These are phyloP conservation scores for Ailanthus altissimus DNA, from an alignment of 345 rosid species.

Conservation along the genomic window DNA sequence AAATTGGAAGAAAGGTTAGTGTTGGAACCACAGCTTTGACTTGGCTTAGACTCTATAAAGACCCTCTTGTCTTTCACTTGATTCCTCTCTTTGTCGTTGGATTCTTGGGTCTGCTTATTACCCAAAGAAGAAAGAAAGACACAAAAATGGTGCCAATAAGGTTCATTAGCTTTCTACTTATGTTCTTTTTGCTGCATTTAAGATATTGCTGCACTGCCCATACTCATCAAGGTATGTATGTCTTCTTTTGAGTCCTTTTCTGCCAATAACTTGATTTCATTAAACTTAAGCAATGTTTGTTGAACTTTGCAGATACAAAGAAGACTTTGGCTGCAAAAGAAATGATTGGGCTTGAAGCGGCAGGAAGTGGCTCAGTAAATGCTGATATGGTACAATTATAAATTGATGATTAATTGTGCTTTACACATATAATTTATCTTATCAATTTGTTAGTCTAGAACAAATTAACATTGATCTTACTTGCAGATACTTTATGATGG, in stretches of 20 bases:
- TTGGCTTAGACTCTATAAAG: conserved; percentile 37
- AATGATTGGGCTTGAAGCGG: background rate
- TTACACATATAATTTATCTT: background rate
- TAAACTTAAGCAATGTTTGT: background rate
- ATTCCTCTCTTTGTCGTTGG: conserved; percentile 30
- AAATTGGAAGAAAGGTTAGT: background rate
- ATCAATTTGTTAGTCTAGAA: background rate
- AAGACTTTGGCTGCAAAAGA: background rate
- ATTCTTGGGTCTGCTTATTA: conserved; percentile 18
- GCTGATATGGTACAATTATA: conserved; percentile 16
- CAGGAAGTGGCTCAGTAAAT: background rate
- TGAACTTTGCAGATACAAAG: conserved; percentile 24
- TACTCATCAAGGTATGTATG: conserved; percentile 27
- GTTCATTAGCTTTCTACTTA: conserved; percentile 28
- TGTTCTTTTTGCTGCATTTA: conserved; percentile 30
- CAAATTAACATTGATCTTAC: background rate
- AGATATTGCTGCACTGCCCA: conserved; percentile 23
- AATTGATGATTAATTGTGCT: background rate
- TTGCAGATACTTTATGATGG: conserved; percentile 19
- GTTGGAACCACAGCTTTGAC: conserved; percentile 42
- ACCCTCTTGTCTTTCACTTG: conserved; percentile 25
- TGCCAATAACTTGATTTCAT: background rate
- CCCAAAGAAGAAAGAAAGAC: conserved; percentile 16
- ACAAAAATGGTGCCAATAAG: conserved; percentile 35
- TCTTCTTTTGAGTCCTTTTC: background rate